A percentile compares a stretch with the other conserved stretches of the same genome.
phyloP scores from a whole-genome alignment of 768 basidiomycete genomes.

The Macrolepiota fuliginosa region DNA sequence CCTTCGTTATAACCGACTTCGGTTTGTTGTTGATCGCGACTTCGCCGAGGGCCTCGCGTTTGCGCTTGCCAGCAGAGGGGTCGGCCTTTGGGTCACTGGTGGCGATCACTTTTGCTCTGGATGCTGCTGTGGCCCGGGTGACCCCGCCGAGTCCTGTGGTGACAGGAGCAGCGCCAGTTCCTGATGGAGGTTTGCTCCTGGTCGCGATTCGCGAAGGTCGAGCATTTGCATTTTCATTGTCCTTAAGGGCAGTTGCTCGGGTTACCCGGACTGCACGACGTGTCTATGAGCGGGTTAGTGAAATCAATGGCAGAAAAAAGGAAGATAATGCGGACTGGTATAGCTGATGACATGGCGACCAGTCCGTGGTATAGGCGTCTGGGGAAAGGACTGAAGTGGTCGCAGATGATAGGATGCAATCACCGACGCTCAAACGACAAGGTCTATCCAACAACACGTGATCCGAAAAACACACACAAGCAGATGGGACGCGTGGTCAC shows the following conservation, averaged over 20 bases:
- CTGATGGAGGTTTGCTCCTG: conserved; percentile 56
- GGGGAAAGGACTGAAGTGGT: conserved; percentile 18
- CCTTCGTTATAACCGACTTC: conserved; percentile 37
- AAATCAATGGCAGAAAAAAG: conserved; percentile 13
- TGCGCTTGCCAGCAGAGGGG: conserved; percentile 61
- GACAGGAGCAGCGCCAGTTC: conserved; percentile 34
- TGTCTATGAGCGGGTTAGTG: conserved; percentile 40
- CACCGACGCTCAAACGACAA: conserved; percentile 21
- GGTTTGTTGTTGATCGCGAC: conserved; percentile 57
- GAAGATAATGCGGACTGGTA: conserved; percentile 35
- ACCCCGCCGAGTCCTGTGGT: conserved; percentile 34
- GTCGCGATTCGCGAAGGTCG: conserved; percentile 58
- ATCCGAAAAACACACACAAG: conserved; percentile 20
- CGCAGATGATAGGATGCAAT: conserved; percentile 26
- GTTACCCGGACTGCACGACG: conserved; percentile 65
- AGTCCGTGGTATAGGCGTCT: conserved; percentile 19
- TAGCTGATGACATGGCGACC: conserved; percentile 42
- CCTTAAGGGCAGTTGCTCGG: conserved; percentile 49
- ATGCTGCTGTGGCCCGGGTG: conserved; percentile 45
- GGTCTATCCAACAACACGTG: conserved; percentile 45
- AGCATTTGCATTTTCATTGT: conserved; percentile 74
- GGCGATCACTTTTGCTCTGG: conserved; percentile 13
- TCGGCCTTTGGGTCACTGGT: conserved; percentile 35
- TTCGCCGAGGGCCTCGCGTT: conserved; percentile 79
- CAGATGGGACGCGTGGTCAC: conserved; percentile 35